Evolutionary conservation across 306 rosid species (phyloP), one percentile per base, ranked within the genome.

Genomic region (Vigna hirtella): DNA sequence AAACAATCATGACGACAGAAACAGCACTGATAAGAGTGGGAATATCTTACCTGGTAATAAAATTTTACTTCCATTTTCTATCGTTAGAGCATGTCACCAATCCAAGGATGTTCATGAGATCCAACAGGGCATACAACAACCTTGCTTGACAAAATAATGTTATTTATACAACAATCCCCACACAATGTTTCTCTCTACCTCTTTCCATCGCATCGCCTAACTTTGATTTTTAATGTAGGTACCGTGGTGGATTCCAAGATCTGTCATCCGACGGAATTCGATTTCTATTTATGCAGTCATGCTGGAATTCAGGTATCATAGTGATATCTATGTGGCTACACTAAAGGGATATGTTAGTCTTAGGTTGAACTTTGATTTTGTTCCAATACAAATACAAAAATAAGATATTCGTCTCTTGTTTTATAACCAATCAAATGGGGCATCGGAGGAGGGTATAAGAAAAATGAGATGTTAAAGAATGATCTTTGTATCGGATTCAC

Each of bases 161-260:
- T 59, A 28, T 13, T 59, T 6, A 58, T 26, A 5, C 38, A 58
- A 11, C 34, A 22, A 56, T 53, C 20, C 18, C 59, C 22, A 52
- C 57, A 30, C 32, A 30, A 30, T 30, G 4, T 4, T 30, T 30
- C 5, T 30, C 32, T 30, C 32, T 30, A 30, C 4, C 32, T 30
- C 32, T 30, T 30, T 28, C 30, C 30, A 28, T 16, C 4, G 0
- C 57, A 51, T 51, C 4, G 8, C 22, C 24, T 4, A 26, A 20
- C 17, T 70, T 22, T 81, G 32, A 75, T 50, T 66, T 57, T 72
- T 40, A 76, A 66, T 82, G 68, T 77, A 92, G 97, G 95, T 49
- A 90, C 97, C 0, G 97, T 92, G 59, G 97, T 92, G 78, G 97
- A 92, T 82, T 84, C 95, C 10, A 92, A 87, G 84, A 92, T 92